Evolutionary conservation across 805 yeast genomes (phyloP), one percentile per base, ranked within the genome.

Genomic region (Yarrowia divulgata): DNA sequence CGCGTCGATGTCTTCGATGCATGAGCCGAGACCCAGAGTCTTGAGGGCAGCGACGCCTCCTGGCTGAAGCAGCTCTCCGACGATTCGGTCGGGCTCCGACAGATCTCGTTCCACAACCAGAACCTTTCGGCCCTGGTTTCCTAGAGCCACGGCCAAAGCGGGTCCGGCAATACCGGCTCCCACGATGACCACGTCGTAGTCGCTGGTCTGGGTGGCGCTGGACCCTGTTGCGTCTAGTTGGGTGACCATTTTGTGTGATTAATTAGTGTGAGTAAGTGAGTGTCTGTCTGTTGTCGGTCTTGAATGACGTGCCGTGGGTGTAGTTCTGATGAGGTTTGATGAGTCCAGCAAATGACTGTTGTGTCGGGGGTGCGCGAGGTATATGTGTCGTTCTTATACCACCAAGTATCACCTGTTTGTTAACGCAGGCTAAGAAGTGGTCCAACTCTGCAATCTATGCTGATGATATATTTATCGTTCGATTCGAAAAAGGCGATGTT

Each of bases 151-250:
- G 54, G 98, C 98, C 19, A 94, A 83, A 69, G 94, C 88, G 1
- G 99, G 97, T 0, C 99, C 99, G 32, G 92, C 89, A 23, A 94
- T 97, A 69, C 99, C 99, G n/a, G 98, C 98, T n/a, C 99, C 99
- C 48, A 95, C 87, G 34, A 95, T 90, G 50, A 94, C 88, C 64
- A 89, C 94, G 76, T 95, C 99, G 79, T 86, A 92, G 46, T 77
- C 75, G 71, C 42, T 42, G 32, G 39, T 23, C 32, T 42, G 40
- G 32, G 49, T 18, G 40, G 23, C 35, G 13, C 48, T 16, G 4
- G 63, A 10, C n/a, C 40, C 39, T 57, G 48, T 13, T 55, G 58
- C 42, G 10, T n/a, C n/a, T 8, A 39, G 45, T 54, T 40, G 37
- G 6, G 48, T 29, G 23, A 57, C 63, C 63, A 57, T 57, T 12